Conservation (phyloP, 2,329 filamentous ascomycete species). For the Endothia cerciana region DNA sequence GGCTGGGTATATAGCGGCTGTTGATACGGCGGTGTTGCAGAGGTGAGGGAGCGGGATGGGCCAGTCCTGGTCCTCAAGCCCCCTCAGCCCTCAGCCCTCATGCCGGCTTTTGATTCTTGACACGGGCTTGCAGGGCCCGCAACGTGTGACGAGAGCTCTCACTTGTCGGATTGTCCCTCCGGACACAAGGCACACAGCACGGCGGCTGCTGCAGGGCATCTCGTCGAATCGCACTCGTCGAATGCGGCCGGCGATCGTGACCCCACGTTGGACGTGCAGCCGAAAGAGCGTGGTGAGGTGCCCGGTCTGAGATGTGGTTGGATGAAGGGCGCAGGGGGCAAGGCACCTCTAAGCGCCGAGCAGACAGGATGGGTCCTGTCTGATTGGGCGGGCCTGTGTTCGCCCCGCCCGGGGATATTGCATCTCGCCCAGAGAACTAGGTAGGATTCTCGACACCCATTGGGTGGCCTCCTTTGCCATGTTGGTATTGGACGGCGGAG, state of each 20-base stretch:
- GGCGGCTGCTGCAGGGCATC: constrained; percentile 45
- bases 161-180: constrained; percentile 43
- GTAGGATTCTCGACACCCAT: neutral
- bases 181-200: constrained; percentile 36
- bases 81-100: constrained; percentile 32
- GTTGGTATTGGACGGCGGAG: no score
- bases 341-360: constrained; percentile 33
- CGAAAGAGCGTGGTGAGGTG: constrained; percentile 32
- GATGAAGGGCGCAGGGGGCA: constrained; percentile 39
- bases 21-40: constrained; percentile 43
- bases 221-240: constrained; percentile 42
- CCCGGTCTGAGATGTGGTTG: constrained; percentile 45
- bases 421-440: constrained; percentile 4
- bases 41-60: constrained; percentile 42
- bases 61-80: constrained; percentile 20
- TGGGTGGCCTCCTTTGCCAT: neutral
- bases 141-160: constrained; percentile 45
- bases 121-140: neutral
- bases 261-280: constrained; percentile 35
- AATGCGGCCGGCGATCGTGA: constrained; percentile 32
- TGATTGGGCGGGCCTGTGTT: constrained; percentile 24
- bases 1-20: constrained; percentile 61
- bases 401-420: constrained; percentile 23
- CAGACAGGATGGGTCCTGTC: constrained; percentile 1
- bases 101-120: constrained; percentile 36